phyloP scores from a whole-genome alignment of 2,329 filamentous ascomycete species.

The Whalleya microplaca region DNA sequence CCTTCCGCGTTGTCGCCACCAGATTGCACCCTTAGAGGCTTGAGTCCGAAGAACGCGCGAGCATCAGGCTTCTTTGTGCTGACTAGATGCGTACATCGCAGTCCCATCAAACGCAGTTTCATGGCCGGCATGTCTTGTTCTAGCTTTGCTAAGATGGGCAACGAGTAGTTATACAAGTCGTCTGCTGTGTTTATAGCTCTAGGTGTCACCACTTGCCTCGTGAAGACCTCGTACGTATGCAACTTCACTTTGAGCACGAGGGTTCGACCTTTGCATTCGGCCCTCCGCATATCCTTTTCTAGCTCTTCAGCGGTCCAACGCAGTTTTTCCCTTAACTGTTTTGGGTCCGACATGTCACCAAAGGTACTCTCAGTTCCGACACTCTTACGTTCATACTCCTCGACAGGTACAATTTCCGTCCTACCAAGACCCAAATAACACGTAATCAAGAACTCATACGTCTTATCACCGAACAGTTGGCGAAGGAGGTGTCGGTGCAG shows the following conservation, averaged over 20 bases:
- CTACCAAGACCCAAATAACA: slow-evolving; percentile 86
- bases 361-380: slow-evolving; percentile 95
- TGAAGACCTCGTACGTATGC: slow-evolving; percentile 90
- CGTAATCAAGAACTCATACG: slow-evolving; percentile 81
- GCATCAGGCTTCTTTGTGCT: slow-evolving; percentile 82
- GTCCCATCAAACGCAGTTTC: slow-evolving; percentile 82
- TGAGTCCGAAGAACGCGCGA: slow-evolving; percentile 77
- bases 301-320: slow-evolving; percentile 81
- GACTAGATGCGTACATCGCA: slow-evolving; percentile 85
- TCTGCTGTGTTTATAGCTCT: slow-evolving; percentile 74
- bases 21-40: slow-evolving; percentile 37
- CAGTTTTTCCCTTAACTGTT: slow-evolving; percentile 75
- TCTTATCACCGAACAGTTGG: slow-evolving; percentile 87
- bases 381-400: slow-evolving; percentile 89
- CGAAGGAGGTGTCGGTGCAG: slow-evolving; percentile 72
- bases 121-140: slow-evolving; percentile 81
- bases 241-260: slow-evolving; percentile 91
- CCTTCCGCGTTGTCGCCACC: slow-evolving; percentile 18
- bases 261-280: slow-evolving; percentile 87
- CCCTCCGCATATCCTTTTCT: slow-evolving; percentile 79
- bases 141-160: slow-evolving; percentile 83
- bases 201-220: slow-evolving; percentile 76
- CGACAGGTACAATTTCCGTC: slow-evolving; percentile 82
- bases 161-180: slow-evolving; percentile 79
- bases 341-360: slow-evolving; percentile 71